A percentile compares a stretch with the other conserved stretches of the same genome.
Conservation (phyloP, 305 asterid genomes). For the Salvia sclarea region DNA sequence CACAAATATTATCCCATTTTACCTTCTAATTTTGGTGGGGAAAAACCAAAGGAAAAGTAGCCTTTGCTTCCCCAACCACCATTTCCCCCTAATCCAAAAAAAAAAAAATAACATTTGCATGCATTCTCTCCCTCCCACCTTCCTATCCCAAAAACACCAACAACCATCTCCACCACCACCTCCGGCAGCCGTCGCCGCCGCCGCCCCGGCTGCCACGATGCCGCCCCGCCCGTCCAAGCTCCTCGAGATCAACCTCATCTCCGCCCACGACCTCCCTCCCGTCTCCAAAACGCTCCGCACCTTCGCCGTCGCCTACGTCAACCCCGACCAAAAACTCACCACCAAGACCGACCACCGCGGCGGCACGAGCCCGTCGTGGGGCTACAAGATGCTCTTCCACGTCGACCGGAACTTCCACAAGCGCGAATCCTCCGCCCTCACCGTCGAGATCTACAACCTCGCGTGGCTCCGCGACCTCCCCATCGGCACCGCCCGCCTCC, state of each 20-base stretch:
- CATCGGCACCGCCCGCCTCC: conserved; percentile 57
- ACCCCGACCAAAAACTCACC: conserved; percentile 50
- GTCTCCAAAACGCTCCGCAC: conserved; percentile 60
- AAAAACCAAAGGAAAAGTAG: conserved; percentile 8
- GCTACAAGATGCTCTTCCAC: conserved; percentile 50
- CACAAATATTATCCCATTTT: conserved; percentile 27
- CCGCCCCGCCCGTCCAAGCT: conserved; percentile 35
- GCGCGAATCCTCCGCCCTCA: conserved; percentile 40
- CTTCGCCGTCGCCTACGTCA: conserved; percentile 55
- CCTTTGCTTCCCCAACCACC: conserved; percentile 7
- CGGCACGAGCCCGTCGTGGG: conserved; percentile 64
- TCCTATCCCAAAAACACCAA: conserved; percentile 28
- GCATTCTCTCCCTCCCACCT: conserved; percentile 32
- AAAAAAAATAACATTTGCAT: conserved; percentile 12
- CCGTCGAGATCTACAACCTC: conserved; percentile 54
- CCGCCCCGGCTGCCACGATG: conserved; percentile 26
- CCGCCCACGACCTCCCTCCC: conserved; percentile 67
- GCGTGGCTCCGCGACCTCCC: conserved; percentile 63
- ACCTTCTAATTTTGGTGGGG: conserved; percentile 13
- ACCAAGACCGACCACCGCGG: conserved; percentile 63
- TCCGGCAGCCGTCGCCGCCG: not conserved
- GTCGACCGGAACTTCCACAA: conserved; percentile 44
- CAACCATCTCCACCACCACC: not conserved
- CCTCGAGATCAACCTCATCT: conserved; percentile 56
- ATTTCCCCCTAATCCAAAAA: not conserved